Percentiles rank a stretch among this genome's conserved stretches.
Conservation (phyloP, 2,329 filamentous ascomycete genomes). For the Myotisia sp. region DNA sequence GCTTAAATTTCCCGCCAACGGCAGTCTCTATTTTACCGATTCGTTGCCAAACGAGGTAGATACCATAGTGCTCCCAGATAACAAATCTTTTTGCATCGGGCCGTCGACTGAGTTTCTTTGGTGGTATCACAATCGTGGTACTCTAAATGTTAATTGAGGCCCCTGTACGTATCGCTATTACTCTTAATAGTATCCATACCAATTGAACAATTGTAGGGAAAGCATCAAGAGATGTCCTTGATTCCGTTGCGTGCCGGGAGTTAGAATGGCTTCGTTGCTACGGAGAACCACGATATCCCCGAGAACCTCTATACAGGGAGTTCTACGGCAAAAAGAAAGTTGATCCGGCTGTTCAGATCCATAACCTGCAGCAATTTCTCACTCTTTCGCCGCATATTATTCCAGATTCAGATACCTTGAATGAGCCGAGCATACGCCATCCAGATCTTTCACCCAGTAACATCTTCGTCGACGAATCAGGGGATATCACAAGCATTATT, state of each 20-base stretch:
- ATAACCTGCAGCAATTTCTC: slow-evolving; percentile 11
- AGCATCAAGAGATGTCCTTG: slow-evolving; percentile 6
- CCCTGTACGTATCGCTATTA: slow-evolving; percentile 11
- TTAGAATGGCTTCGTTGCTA: slow-evolving; percentile 11
- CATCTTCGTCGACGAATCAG: slow-evolving; percentile 18
- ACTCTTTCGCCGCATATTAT: slow-evolving; percentile 10
- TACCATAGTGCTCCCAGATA: background rate
- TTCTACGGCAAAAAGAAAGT: slow-evolving; percentile 9
- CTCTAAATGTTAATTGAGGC: slow-evolving; percentile 9
- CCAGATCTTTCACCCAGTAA: slow-evolving; percentile 20
- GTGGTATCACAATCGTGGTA: slow-evolving; percentile 11
- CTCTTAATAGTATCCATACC: background rate
- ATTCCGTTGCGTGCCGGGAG: slow-evolving; percentile 9
- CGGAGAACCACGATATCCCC: slow-evolving; percentile 12
- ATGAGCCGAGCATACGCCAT: slow-evolving; percentile 15
- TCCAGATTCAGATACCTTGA: slow-evolving; percentile 3
- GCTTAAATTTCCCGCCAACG: slow-evolving; percentile 11
- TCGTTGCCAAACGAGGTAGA: slow-evolving; percentile 5
- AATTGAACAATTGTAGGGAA: slow-evolving; percentile 8
- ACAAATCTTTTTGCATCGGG: slow-evolving; percentile 11
- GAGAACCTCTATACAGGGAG: slow-evolving; percentile 13
- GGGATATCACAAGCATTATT: slow-evolving; percentile 25
- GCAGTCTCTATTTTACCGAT: slow-evolving; percentile 12
- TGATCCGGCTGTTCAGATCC: slow-evolving; percentile 12
- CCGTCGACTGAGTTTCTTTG: slow-evolving; percentile 11